phyloP scores from a whole-genome alignment of 768 basidiomycete species.

The Roridomyces roridus region DNA sequence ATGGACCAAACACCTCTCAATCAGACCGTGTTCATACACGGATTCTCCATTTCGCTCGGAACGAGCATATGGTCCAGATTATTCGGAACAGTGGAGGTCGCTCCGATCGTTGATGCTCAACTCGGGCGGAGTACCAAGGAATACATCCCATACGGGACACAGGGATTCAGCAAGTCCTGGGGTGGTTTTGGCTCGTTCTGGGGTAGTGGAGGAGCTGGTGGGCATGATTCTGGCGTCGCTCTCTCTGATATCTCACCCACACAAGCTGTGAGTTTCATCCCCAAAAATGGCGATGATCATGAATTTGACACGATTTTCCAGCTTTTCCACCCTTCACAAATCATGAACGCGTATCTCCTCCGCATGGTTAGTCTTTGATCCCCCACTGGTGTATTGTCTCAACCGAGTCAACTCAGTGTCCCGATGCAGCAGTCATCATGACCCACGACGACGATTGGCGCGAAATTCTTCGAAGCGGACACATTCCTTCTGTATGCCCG shows the following conservation, averaged over 20 bases:
- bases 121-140: not conserved
- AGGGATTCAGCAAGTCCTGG: too few species aligned
- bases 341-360: constrained; percentile 6
- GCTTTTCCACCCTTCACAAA: constrained; percentile 3
- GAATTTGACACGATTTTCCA: not conserved
- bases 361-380: too few species aligned
- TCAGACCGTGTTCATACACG: constrained; percentile 3
- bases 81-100: not conserved
- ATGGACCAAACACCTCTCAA: not conserved
- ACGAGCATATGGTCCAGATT: constrained; percentile 8
- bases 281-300: too few species aligned
- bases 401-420: not conserved
- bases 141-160: constrained; percentile 3
- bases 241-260: not conserved
- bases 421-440: constrained; percentile 1
- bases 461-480: constrained; percentile 7
- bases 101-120: not conserved
- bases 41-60: constrained; percentile 6
- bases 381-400: too few species aligned
- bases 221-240: too few species aligned
- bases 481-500: too few species aligned
- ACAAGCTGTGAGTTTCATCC: not conserved
- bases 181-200: too few species aligned
- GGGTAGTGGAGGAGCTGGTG: too few species aligned
- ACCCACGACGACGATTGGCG: constrained; percentile 19